Evolutionary conservation across 441 rosid species (phyloP).

Genomic region (Metrosideros polymorpha): DNA sequence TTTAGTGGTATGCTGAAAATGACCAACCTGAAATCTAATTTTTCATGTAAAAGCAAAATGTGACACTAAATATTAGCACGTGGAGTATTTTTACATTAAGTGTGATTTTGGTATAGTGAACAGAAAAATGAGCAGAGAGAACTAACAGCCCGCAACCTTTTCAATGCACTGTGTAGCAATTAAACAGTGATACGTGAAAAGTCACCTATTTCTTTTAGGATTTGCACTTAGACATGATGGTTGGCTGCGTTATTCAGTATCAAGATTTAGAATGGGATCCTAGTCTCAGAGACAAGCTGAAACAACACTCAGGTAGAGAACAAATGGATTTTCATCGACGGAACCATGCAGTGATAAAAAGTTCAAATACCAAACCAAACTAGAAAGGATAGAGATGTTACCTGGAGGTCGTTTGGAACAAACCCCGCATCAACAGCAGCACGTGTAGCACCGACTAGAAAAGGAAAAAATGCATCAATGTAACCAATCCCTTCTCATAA

Average conservation of each 20-base stretch:
- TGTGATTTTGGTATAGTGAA: neutral
- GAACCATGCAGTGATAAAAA: neutral
- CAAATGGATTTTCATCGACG: neutral
- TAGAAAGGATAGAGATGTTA: conserved; percentile 10
- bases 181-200: neutral
- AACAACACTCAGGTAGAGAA: neutral
- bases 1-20: neutral
- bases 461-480: neutral
- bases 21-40: neutral
- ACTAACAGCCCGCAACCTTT: neutral
- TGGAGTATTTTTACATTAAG: neutral
- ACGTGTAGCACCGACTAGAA: conserved; percentile 93
- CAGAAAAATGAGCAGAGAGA: neutral
- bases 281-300: neutral
- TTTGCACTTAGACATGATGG: neutral
- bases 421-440: conserved; percentile 98
- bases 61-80: neutral
- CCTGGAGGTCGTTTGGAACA: conserved; percentile 97
- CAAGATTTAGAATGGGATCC: neutral
- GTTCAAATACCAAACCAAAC: neutral
- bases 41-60: neutral
- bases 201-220: neutral
- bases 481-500: neutral
- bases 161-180: neutral
- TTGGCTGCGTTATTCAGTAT: neutral